Evolutionary conservation across 1,139 yeast species (phyloP).

Genomic region (Arxiozyma telluris): DNA sequence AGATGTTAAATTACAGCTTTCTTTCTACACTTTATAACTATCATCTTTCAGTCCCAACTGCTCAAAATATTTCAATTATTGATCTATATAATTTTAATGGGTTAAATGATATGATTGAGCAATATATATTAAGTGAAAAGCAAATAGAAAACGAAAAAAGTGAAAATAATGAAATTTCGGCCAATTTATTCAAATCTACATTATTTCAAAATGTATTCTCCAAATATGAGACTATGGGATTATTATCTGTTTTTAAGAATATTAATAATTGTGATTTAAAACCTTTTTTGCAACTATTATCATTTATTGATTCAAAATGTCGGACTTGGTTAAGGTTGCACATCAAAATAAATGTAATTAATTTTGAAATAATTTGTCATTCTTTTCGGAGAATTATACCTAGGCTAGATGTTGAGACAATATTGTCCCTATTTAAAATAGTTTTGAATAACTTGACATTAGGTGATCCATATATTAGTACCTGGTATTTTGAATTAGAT

Average conservation of each 20-base stretch:
- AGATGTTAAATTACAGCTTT: not conserved
- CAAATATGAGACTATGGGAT: not conserved
- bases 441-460: not conserved
- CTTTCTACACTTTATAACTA: not conserved
- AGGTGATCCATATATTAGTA: not conserved
- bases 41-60: not conserved
- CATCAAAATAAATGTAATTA: not conserved
- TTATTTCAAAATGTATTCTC: not conserved
- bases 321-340: not conserved
- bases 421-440: not conserved
- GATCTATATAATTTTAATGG: constrained; percentile 1
- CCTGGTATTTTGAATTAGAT: constrained; percentile 1
- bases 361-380: not conserved
- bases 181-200: not conserved
- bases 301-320: not conserved
- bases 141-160: not conserved
- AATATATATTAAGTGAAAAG: not conserved
- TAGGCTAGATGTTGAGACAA: not conserved
- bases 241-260: not conserved
- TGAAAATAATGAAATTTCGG: not conserved
- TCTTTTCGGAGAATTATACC: not conserved
- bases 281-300: not conserved
- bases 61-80: not conserved
- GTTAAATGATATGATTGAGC: not conserved
- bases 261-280: not conserved